A percentile compares a stretch with the other conserved stretches of the same genome.
Conservation (phyloP, 2,329 filamentous ascomycete species). For the Phialemonium atrogriseum region DNA sequence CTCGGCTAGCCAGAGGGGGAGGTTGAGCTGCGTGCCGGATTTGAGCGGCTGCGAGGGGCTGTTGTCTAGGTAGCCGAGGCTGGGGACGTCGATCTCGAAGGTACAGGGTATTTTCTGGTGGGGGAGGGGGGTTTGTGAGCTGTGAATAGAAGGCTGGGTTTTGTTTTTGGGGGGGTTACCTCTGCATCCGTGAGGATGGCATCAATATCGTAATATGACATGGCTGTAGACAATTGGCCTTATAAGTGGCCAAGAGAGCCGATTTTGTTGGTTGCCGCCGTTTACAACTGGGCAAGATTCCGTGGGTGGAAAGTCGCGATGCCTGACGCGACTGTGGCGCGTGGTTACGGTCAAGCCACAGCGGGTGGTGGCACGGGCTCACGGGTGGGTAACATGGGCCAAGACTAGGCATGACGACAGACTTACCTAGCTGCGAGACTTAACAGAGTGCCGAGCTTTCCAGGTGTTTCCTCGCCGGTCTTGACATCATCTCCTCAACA, state of each 20-base stretch:
- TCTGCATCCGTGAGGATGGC: constrained; percentile 80
- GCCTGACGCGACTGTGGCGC: constrained; percentile 3
- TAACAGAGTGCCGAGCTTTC: too few species aligned
- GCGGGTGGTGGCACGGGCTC: too few species aligned
- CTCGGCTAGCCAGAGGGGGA: constrained; percentile 91
- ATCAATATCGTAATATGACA: constrained; percentile 81
- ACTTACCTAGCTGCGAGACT: too few species aligned
- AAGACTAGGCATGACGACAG: constrained; percentile 2
- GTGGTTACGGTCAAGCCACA: constrained; percentile 1
- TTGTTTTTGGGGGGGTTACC: constrained; percentile 28
- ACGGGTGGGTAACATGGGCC: too few species aligned
- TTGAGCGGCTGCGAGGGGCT: constrained; percentile 66
- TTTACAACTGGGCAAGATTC: not conserved
- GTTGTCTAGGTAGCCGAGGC: constrained; percentile 83
- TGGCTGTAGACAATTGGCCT: constrained; percentile 16
- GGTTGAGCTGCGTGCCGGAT: constrained; percentile 66
- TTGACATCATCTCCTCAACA: not conserved
- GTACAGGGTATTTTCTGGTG: constrained; percentile 89
- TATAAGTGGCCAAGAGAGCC: too few species aligned
- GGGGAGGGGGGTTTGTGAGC: constrained; percentile 2
- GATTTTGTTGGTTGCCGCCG: not conserved
- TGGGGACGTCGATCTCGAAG: constrained; percentile 82
- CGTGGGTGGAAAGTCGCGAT: not conserved
- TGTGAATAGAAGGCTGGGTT: constrained; percentile 7
- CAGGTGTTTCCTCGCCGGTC: not conserved